Base-by-base conservation (phyloP, 257 asterid species). In the Ilex aquifolium region DNA sequence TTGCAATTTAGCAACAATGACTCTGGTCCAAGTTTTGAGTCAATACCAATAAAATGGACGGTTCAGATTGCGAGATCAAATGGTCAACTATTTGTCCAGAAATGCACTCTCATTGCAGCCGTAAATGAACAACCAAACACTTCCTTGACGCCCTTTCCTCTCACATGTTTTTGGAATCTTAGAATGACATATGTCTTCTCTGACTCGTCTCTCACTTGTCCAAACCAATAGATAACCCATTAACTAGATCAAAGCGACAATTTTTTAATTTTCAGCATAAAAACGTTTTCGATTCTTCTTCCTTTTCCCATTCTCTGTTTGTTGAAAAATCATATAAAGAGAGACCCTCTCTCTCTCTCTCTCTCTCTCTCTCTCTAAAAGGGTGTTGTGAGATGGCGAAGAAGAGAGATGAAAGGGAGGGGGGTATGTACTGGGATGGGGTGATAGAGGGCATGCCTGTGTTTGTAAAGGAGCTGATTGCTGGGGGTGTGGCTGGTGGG, bases 401-500 rank as follows among this genome's bases (percentile, higher is more conserved):
- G 48, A 78, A 80, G 76, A 69, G 74, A 59, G 84, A 76, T 36
- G 79, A 70, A 8, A 71, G 61, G 32, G 83, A 62, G 12, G 58
- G 56, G 60, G 63, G 62, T 44, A 60, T 32, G 63, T 7, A 60
- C 39, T 52, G 60, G 75, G 81, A 81, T 75, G 84, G 81, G 60
- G 59, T 88, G 10, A 73, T 84, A 2, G 82, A 74, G n/a, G 86
- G 83, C 17, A 79, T 71, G 81, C 98, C 98, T 56, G 70, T 82
- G 58, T 80, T 84, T 49, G 96, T 82, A 9, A 88, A 88, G 69
- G 98, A 91, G 74, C 74, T 88, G 39, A 80, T 88, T 68, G 95
- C 98, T 7, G 96, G 98, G n/a, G 98, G 98, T 0, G 77, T 86
- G 11, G 95, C 98, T 62, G 98, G 98, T 62, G 98, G 98, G 48